Base-by-base conservation (phyloP, 768 basidiomycete species). In the Auricularia sp. region DNA sequence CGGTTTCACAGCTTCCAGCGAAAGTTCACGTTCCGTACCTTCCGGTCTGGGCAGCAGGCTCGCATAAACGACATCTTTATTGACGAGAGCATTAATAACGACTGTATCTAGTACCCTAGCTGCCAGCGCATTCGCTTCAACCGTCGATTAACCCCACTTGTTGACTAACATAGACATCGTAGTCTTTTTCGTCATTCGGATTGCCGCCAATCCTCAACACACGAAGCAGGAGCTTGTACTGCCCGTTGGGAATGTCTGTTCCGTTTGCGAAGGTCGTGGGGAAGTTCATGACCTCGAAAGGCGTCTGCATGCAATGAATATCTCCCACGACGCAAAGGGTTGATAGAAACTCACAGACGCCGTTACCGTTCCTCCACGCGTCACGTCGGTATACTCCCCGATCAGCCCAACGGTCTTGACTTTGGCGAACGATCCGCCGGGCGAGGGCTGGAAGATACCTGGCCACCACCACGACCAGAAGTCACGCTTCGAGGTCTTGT, bases 391-490 rank as follows among this genome's bases (percentile, higher is more conserved):
- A 8, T 12, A n/a, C 53, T 58, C 58, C 16, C 33, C 16, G 35
- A 58, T 10, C 11, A 35, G 51, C 7, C 63, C 63, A 3, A 64
- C 35, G 23, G 53, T 64, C 16, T n/a, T 35, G 36, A 64, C 54
- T 16, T 64, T 58, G 53, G 33, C 36, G 36, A 64, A 64, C 4
- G 63, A 36, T 11, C 63, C 63, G 8, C 47, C 47, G 47, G 18
- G 14, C 47, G 14, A 6, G 18, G 47, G 47, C 21, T 16, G 47
- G 47, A 51, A 23, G 47, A 51, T 16, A 18, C 47, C 47, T 8
- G 47, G 47, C 47, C 47, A 51, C 47, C 47, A 51, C 47, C 47
- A 51, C 21, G 47, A 11, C 47, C 47, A 51, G 47, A 21, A 16
- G 47, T 18, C 18, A 42, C 34, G 36, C 63, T 43, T 36, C 53